Evolutionary conservation across 2,329 filamentous ascomycete species (phyloP), one percentile per base, ranked within the genome.

Genomic region (Lecanosticta acicola): DNA sequence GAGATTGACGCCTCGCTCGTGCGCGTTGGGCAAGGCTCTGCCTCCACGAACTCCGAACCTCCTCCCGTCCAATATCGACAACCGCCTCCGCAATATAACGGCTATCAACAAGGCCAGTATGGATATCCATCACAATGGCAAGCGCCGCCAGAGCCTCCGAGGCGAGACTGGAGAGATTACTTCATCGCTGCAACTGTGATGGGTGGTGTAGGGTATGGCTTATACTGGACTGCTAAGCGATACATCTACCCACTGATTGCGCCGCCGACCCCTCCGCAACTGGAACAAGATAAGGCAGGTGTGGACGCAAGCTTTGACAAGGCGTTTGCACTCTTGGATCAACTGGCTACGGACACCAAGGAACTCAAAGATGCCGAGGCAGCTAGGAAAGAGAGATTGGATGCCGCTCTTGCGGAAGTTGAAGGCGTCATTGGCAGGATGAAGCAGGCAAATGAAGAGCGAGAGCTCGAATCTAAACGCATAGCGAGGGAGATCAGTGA

Each of bases 101-200:
- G 39, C 21, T 49, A 54, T 19, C 63, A 68, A 47, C 65, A 72
- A 60, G 66, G 68, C 53, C 51, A 49, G 37, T 50, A 53, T 34
- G 50, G 47, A 11, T 54, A 54, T 32, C 49, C 43, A 16, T 76
- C 72, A 57, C 79, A 73, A 59, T 77, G 73, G 73, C 71, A 76
- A 55, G 77, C 75, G 5, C 73, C 78, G 3, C 76, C 76, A 1
- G 73, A 77, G 45, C 70, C 81, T 2, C 89, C 89, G 2, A 83
- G 81, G 64, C 77, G 93, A 62, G 93, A 98, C 70, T 98, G 93
- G 93, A 80, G 94, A 51, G 93, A 98, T 65, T 97, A 89, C 86
- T 98, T 98, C 70, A 97, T 98, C 68, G 95, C 97, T 88, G 93
- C 93, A 5, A 98, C 93, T 0, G 87, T 97, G 10, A 84, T 94